Base-by-base conservation (phyloP, 2,329 filamentous ascomycete genomes). In the Paecilomyces niveus region DNA sequence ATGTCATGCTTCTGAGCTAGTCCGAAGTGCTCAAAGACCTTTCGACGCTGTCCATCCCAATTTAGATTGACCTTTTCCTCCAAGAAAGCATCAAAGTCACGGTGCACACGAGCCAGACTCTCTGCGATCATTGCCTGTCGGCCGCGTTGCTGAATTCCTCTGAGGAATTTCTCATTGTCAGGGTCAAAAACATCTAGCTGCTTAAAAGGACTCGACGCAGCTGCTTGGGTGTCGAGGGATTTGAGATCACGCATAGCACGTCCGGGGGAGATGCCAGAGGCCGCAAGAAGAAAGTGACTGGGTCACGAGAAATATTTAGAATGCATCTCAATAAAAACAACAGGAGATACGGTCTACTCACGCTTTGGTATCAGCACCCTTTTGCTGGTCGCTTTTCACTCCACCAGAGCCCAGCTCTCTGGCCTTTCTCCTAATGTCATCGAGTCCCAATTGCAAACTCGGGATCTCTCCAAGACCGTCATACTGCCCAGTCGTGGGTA, bases 21-120 rank as follows among this genome's bases (percentile, higher is more conserved):
- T 13, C 94, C 94, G 73, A 99, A 97, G 74, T 99, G 94, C 68
- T 96, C 87, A 75, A 97, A 97, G 63, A 99, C 96, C 64, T 87
- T 87, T 74, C 89, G 90, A 62, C 93, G 88, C 77, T 97, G 93
- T 15, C 89, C 88, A 66, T 97, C 92, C 92, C 94, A 97, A 72
- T 97, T 92, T 79, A 96, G 88, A 31, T 92, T 90, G 54, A 97
- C 87, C 70, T 96, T 95, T 67, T 97, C 92, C 72, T 97, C 92
- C 58, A 99, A 81, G 72, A 96, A 97, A 61, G 85, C 84, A 72
- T 99, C 92, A 71, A 99, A 97, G 70, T 97, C 94, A 58, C 87
- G 86, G 60, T 93, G 88, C 3, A 92, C 94, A 68, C 92, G 86
- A 68, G 93, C 88, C 61, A 97, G 80, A n/a, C 91, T 90, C 71